Percentiles rank a stretch among this genome's conserved stretches.
Evolutionary conservation across 306 rosid species (phyloP).

Genomic region (Trichosanthes truncata): DNA sequence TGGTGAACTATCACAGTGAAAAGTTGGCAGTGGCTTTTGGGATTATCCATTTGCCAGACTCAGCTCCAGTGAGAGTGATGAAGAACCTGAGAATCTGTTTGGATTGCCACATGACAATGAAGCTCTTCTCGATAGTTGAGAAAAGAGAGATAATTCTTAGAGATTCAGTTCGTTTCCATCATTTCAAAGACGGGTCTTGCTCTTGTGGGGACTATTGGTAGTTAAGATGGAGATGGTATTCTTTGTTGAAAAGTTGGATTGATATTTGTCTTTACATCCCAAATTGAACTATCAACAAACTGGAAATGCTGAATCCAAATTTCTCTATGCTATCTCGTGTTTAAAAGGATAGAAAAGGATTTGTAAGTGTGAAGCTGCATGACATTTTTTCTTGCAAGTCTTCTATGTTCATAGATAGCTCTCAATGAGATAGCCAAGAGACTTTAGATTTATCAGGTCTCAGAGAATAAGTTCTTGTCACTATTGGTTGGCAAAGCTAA

Average conservation of each 20-base stretch:
- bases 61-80: constrained; percentile 56
- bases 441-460: neutral
- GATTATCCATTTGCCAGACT: constrained; percentile 30
- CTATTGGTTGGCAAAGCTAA: neutral
- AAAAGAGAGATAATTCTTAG: constrained; percentile 45
- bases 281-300: neutral
- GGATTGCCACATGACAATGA: constrained; percentile 50
- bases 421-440: neutral
- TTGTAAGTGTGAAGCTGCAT: neutral
- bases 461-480: neutral
- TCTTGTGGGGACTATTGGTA: constrained; percentile 59
- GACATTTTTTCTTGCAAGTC: neutral
- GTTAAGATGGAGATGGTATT: neutral
- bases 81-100: constrained; percentile 52
- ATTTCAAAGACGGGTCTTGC: constrained; percentile 46
- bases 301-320: neutral
- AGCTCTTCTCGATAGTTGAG: constrained; percentile 38
- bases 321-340: neutral
- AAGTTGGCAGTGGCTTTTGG: constrained; percentile 58
- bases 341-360: neutral
- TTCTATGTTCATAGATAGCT: neutral
- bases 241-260: neutral
- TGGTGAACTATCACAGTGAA: constrained; percentile 41
- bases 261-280: neutral
- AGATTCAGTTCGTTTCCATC: constrained; percentile 50